A percentile compares a stretch with the other conserved stretches of the same genome.
Evolutionary conservation across 1,139 yeast species (phyloP).

Genomic region (Sugiyamaella xylanicola): DNA sequence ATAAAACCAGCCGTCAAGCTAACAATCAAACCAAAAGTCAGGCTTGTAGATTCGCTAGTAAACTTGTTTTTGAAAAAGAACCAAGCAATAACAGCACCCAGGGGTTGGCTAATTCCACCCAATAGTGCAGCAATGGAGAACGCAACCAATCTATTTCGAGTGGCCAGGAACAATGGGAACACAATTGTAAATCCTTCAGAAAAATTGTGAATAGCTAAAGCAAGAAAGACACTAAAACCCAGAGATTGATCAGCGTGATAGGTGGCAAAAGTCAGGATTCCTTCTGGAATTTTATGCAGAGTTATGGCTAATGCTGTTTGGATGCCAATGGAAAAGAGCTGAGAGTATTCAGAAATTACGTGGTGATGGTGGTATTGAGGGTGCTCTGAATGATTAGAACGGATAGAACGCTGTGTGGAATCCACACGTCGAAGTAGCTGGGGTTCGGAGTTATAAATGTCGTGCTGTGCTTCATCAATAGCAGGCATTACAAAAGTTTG

Average conservation of each 20-base stretch:
- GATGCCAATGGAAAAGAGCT: slow-evolving; percentile 78
- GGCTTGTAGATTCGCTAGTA: slow-evolving; percentile 42
- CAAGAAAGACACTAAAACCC: slow-evolving; percentile 79
- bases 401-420: slow-evolving; percentile 5
- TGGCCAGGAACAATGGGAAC: slow-evolving; percentile 78
- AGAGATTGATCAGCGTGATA: slow-evolving; percentile 70
- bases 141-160: slow-evolving; percentile 64
- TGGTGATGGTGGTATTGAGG: slow-evolving; percentile 69
- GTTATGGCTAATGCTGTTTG: slow-evolving; percentile 90
- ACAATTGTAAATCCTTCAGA: slow-evolving; percentile 98
- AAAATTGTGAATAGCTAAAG: slow-evolving; percentile 84
- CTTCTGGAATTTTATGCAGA: slow-evolving; percentile 92
- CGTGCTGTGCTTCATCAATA: slow-evolving; percentile 10
- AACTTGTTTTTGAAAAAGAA: slow-evolving; percentile 51
- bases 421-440: not conserved
- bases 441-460: not conserved
- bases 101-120: slow-evolving; percentile 85
- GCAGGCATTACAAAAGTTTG: slow-evolving; percentile 12
- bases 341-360: slow-evolving; percentile 72
- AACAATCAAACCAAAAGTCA: slow-evolving; percentile 64
- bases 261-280: slow-evolving; percentile 82
- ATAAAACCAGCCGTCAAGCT: slow-evolving; percentile 83
- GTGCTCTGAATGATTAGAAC: slow-evolving; percentile 14
- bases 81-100: slow-evolving; percentile 81
- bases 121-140: slow-evolving; percentile 63